A percentile compares a stretch with the other conserved stretches of the same genome.
Conservation (phyloP, 2,329 filamentous ascomycete species). For the Ceratocystis destructans region DNA sequence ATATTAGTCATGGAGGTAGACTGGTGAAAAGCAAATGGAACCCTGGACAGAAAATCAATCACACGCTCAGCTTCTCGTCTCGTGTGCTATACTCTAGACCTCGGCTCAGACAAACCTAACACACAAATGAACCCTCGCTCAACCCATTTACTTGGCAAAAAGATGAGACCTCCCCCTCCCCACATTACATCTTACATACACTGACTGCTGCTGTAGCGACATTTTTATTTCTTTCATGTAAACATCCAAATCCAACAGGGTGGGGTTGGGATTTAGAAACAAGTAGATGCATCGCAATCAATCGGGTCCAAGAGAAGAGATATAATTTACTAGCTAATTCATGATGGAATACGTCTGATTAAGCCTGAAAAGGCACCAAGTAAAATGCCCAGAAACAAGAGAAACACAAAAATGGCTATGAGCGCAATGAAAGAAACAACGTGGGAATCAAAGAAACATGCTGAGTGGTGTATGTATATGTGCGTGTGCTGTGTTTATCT, state of each 20-base stretch:
- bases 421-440: neutral
- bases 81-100: neutral
- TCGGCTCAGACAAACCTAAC: neutral
- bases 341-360: neutral
- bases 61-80: neutral
- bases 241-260: too few species aligned
- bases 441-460: neutral
- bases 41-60: neutral
- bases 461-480: conserved; percentile 3
- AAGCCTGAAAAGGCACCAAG: neutral
- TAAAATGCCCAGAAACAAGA: neutral
- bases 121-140: neutral
- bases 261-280: too few species aligned
- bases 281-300: neutral
- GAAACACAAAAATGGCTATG: neutral
- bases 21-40: neutral
- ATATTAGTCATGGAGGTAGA: neutral
- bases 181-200: too few species aligned
- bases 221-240: too few species aligned
- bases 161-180: too few species aligned
- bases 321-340: conserved; percentile 3
- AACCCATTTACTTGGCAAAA: too few species aligned
- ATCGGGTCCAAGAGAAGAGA: neutral
- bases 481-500: conserved; percentile 1
- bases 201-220: too few species aligned